A percentile compares a stretch with the other conserved stretches of the same genome.
Evolutionary conservation across 345 rosid species (phyloP).

Genomic region (Conringia planisiliqua): DNA sequence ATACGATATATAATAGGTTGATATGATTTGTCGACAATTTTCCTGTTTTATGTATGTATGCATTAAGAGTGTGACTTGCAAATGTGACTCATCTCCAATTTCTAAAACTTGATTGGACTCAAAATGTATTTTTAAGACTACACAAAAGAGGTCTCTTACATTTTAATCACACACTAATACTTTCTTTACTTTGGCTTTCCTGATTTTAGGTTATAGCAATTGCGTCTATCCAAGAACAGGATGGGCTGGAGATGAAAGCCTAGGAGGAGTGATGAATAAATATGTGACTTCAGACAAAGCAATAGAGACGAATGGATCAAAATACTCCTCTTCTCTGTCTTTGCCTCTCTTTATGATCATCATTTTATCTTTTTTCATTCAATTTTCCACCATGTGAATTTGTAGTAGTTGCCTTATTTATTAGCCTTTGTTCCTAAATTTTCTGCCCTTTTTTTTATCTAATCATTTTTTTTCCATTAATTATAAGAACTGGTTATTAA

Average conservation of each 20-base stretch:
- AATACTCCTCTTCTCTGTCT: not conserved
- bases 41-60: not conserved
- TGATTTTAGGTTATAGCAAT: constrained; percentile 49
- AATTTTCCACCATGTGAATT: not conserved
- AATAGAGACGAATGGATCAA: constrained; percentile 5
- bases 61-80: not conserved
- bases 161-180: not conserved
- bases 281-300: constrained; percentile 28
- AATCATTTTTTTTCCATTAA: not conserved
- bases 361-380: not conserved
- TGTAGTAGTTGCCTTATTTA: not conserved
- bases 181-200: not conserved
- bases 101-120: not conserved
- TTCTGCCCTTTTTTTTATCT: not conserved
- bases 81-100: not conserved
- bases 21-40: not conserved
- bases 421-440: not conserved
- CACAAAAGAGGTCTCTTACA: not conserved
- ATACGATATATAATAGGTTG: not conserved
- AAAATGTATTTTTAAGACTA: not conserved
- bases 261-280: constrained; percentile 14
- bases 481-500: not conserved
- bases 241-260: not conserved
- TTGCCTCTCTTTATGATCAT: not conserved
- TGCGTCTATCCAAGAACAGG: constrained; percentile 59